Base-by-base conservation (phyloP, 352 stramenopile genomes). In the Phytophthora parvispora region DNA sequence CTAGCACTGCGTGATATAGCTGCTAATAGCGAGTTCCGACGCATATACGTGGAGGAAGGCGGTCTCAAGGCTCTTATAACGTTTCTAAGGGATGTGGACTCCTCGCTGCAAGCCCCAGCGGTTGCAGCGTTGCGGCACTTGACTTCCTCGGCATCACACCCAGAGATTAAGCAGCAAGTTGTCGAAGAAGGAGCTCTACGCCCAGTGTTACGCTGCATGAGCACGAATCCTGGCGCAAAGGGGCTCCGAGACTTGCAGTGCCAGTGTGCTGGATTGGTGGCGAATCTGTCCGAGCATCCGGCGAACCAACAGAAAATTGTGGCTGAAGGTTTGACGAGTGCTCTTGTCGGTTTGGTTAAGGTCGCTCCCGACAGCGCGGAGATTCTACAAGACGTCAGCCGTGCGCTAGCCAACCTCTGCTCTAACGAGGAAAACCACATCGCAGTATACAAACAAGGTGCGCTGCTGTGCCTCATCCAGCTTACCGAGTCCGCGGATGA, bases 391-490 rank as follows among this genome's bases (percentile, higher is more conserved):
- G 97, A 99, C 67, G 92, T 96, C 38, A 90, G 90, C 27, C 87
- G 96, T 10, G 77, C 93, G 8, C 74, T 99, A 13, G 97, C 96
- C 5, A 99, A 99, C 64, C 60, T 99, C 16, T 94, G 84, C 66
- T 94, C 92, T 29, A 99, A 98, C 74, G 97, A 99, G 53, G 95
- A 98, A 64, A 98, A 96, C 71, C 96, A 99, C 77, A 40, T 87
- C n/a, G 69, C 79, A 1, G 87, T 98, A 8, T 98, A 99, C 84
- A 91, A 94, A 47, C 90, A 99, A 69, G 97, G 97, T 34, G 96
- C 84, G 1, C 69, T 99, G 24, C 83, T 96, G 65, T 95, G 87
- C 52, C 82, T 99, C 6, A 81, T 98, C 15, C 83, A 90, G 10
- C 84, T 99, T 0, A 98, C 91, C 0, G 88, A 96, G 40, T 91